Evolutionary conservation across 306 rosid species (phyloP).

Genomic region (Dryas alaskensis): DNA sequence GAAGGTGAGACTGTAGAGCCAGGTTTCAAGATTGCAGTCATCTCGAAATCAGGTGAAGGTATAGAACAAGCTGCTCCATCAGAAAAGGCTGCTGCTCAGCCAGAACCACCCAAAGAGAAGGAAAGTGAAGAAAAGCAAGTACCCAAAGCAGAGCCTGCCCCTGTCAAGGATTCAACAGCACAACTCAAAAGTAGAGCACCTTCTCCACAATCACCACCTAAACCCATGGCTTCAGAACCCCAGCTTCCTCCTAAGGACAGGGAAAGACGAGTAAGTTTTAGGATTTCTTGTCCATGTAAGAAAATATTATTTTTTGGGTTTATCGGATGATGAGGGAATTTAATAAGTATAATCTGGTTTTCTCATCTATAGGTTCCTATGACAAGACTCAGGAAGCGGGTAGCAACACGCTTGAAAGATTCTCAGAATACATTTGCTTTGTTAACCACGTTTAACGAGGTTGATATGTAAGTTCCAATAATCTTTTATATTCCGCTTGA

Average conservation of each 20-base stretch:
- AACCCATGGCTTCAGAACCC: conserved; percentile 37
- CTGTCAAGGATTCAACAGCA: conserved; percentile 29
- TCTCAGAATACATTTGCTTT: conserved; percentile 65
- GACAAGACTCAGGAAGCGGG: conserved; percentile 68
- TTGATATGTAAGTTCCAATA: conserved; percentile 49
- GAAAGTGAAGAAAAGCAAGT: conserved; percentile 31
- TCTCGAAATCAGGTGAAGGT: conserved; percentile 57
- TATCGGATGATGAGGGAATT: not conserved
- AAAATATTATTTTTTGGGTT: not conserved
- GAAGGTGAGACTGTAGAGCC: conserved; percentile 66
- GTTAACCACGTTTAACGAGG: conserved; percentile 67
- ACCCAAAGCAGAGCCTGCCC: conserved; percentile 37
- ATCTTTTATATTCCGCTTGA: not conserved
- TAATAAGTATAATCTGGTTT: not conserved
- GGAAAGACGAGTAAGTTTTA: conserved; percentile 57
- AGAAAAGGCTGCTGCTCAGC: conserved; percentile 37
- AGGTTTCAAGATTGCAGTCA: conserved; percentile 55
- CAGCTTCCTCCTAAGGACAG: conserved; percentile 62
- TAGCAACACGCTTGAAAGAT: conserved; percentile 65
- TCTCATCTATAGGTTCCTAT: conserved; percentile 50
- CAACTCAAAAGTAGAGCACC: conserved; percentile 36
- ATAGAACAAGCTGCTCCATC: conserved; percentile 40
- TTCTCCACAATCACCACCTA: conserved; percentile 35
- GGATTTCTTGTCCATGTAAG: conserved; percentile 10
- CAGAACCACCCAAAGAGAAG: conserved; percentile 36